Base-by-base conservation (phyloP, 257 asterid species). In the Fraxinus quadrangulata region DNA sequence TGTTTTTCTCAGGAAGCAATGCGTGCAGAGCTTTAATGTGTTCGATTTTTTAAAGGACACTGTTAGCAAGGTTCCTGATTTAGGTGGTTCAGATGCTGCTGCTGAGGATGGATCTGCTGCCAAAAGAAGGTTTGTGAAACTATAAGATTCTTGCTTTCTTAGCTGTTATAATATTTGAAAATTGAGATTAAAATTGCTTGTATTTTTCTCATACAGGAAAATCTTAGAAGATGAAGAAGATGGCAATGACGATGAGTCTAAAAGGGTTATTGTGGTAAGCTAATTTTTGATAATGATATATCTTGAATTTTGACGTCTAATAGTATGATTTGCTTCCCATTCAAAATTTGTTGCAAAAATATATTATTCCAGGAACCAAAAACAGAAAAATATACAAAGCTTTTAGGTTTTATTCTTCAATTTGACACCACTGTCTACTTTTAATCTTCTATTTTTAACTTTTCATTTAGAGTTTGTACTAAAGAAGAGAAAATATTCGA, bases 41-140 rank as follows among this genome's bases (percentile, higher is more conserved):
- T 92, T 88, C 77, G 97, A 92, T 83, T 92, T 92, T 87, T 86
- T 92, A 65, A 89, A 82, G 84, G 93, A 92, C 75, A 84, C 84
- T 1, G 92, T 92, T 51, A 81, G 89, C 42, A 89, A 79, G 85
- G 92, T 92, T 73, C 92, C 95, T 76, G 97, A 92, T 82, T 79
- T 92, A 77, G 95, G 92, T 19, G 91, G 89, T 76, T 84, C 93
- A 63, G 97, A 92, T 77, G 85, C 85, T 84, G 75, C 56, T 19
- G 77, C 78, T 1, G 97, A 88, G 79, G 92, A 87, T 34, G 79
- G 81, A 74, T 79, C 94, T 51, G 81, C 86, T 42, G 10, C 79
- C 5, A 88, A 84, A 77, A 90, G 87, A 76, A 88, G 97, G 97
- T 89, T 36, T 4, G 63, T 28, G 69, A 54, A 73, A 39, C 36